Percentiles rank a stretch among this genome's conserved stretches.
Evolutionary conservation across 768 basidiomycete genomes (phyloP).

Genomic region (Tulasnella sp.): DNA sequence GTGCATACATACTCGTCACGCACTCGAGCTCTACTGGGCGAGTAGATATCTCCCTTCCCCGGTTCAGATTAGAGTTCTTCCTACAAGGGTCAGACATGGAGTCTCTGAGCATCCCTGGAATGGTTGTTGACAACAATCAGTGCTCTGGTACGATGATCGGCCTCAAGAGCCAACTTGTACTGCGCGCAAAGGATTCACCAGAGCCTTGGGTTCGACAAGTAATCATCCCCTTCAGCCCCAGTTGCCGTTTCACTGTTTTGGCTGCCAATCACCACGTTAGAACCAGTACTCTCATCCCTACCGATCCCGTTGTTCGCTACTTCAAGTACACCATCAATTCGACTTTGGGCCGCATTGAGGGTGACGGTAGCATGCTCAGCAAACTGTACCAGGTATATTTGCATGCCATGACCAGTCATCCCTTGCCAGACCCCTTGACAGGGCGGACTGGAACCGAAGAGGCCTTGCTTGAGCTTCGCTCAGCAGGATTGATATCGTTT

Average conservation of each 20-base stretch:
- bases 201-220: too few relatives aligned
- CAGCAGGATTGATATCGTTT: constrained; percentile 32
- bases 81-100: constrained; percentile 29
- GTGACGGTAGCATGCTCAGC: constrained; percentile 22
- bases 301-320: too few relatives aligned
- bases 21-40: too few relatives aligned
- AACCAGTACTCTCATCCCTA: too few relatives aligned
- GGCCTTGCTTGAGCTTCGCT: constrained; percentile 30
- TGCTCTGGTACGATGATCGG: constrained; percentile 36
- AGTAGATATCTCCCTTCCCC: constrained; percentile 26
- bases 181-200: constrained; percentile 20
- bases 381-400: constrained; percentile 32
- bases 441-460: constrained; percentile 34
- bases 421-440: constrained; percentile 34
- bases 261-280: too few relatives aligned
- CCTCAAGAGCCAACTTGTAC: constrained; percentile 30
- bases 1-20: too few relatives aligned
- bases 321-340: constrained; percentile 25
- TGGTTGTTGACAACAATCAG: constrained; percentile 32
- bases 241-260: too few relatives aligned
- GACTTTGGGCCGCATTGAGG: constrained; percentile 24
- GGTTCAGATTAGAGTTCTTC: constrained; percentile 30
- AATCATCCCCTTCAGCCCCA: too few relatives aligned
- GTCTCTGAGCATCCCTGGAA: constrained; percentile 31
- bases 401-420: constrained; percentile 35